Percentiles rank a stretch among this genome's conserved stretches.
phyloP scores from a whole-genome alignment of 305 asterid species.

The Fraxinus ornus region DNA sequence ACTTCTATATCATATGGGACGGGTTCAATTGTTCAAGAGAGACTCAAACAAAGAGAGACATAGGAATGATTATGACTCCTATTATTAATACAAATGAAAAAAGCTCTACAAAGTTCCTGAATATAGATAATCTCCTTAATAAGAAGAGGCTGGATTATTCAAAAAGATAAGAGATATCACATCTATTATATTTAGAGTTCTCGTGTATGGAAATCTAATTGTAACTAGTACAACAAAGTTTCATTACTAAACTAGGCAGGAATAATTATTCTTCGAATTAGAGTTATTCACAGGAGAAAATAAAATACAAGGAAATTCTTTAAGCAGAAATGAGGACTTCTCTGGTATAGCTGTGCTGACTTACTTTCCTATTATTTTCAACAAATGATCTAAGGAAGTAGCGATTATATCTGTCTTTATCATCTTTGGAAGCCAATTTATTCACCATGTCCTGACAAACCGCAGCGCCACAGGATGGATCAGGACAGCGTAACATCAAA shows the following conservation, averaged over 20 bases:
- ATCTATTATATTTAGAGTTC: not conserved
- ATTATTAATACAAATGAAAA: not conserved
- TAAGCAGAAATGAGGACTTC: slow-evolving; percentile 1
- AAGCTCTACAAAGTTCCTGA: not conserved
- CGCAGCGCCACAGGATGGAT: slow-evolving; percentile 76
- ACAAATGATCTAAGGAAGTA: slow-evolving; percentile 65
- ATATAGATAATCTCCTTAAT: slow-evolving; percentile 5
- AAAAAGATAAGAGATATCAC: not conserved
- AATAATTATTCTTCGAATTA: not conserved
- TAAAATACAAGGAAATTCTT: not conserved
- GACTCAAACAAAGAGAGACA: slow-evolving; percentile 14
- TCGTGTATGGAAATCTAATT: not conserved
- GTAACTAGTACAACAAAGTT: slow-evolving; percentile 9
- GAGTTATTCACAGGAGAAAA: not conserved
- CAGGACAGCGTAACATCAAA: slow-evolving; percentile 72
- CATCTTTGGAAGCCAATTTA: slow-evolving; percentile 49
- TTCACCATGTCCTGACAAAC: slow-evolving; percentile 72
- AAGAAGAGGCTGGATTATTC: slow-evolving; percentile 4
- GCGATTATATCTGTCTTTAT: slow-evolving; percentile 50
- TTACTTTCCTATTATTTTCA: slow-evolving; percentile 72
- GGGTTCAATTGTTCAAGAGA: slow-evolving; percentile 15
- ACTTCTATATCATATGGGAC: slow-evolving; percentile 12
- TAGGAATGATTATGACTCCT: not conserved
- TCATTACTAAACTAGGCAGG: not conserved
- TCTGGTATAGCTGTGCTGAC: slow-evolving; percentile 23